Base-by-base conservation (phyloP, 495 filamentous ascomycete genomes). In the Thozetella sp. region DNA sequence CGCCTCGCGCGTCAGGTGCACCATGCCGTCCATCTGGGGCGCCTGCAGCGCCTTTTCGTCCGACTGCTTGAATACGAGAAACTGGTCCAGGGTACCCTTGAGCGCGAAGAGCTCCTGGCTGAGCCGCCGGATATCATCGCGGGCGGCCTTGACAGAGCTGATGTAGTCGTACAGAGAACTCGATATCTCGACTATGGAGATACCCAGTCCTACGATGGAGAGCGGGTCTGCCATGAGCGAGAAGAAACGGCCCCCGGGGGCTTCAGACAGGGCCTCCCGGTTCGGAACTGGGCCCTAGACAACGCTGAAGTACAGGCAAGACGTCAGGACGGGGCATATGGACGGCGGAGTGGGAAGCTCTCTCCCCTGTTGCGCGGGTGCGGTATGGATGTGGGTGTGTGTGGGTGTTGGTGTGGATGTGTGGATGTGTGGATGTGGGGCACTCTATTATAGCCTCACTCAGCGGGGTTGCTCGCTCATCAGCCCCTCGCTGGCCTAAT, bases 21-120 rank as follows among this genome's bases (percentile, higher is more conserved):
- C 23, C 52, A 54, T 54, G 24, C 52, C 52, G 12, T 54, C 20
- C 54, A 56, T n/a, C 27, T 50, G 43, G 19, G 23, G 15, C 3
- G 27, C 19, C 34, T 46, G 54, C 10, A 22, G 24, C 3, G 19
- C 20, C 19, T 46, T 15, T 34, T 37, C 20, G 17, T n/a, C 27
- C 30, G 53, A 17, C 25, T 55, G 34, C 53, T 25, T 55, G 53
- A 27, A 37, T 4, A 45, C 20, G 25, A 22, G 22, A 20, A 56
- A 46, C 4, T 56, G 54, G 30, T 45, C 54, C 25, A 54, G 25
- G 23, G 52, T 27, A 25, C 23, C 52, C 25, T 54, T 54, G 52
- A 54, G 52, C 17, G 52, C 52, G 25, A 54, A 54, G 24, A 54
- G 52, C 52, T 54, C 52, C 52, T 54, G 52, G 15, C 23, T 27